Evolutionary conservation across 805 yeast species (phyloP).

Genomic region (Candida sakaeoensis): DNA sequence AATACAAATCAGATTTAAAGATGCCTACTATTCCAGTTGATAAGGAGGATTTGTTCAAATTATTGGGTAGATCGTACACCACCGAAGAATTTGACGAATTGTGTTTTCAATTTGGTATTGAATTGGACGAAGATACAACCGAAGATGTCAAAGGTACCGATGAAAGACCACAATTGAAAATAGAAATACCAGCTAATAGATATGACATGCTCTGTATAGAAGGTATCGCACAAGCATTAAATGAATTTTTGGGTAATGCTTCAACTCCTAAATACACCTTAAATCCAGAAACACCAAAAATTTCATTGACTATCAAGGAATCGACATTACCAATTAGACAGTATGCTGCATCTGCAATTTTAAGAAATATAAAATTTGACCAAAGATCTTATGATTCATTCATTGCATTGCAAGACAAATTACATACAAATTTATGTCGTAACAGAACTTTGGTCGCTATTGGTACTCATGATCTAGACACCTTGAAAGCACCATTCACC

Average conservation of each 20-base stretch:
- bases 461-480: conserved; percentile 95
- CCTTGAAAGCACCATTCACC: conserved; percentile 75
- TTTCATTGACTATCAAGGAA: conserved; percentile 66
- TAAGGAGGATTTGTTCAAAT: conserved; percentile 83
- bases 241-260: conserved; percentile 76
- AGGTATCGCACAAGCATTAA: conserved; percentile 94
- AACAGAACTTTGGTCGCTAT: conserved; percentile 96
- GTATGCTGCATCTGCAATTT: conserved; percentile 90
- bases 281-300: conserved; percentile 56
- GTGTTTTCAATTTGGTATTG: conserved; percentile 96
- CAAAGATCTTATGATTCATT: conserved; percentile 89
- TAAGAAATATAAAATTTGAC: conserved; percentile 78
- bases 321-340: conserved; percentile 79
- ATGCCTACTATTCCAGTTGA: conserved; percentile 99
- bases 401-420: conserved; percentile 92
- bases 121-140: conserved; percentile 95
- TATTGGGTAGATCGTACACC: conserved; percentile 59
- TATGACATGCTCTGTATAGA: conserved; percentile 97
- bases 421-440: conserved; percentile 94
- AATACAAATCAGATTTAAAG: no score
- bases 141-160: conserved; percentile 58
- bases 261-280: conserved; percentile 66
- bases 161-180: conserved; percentile 94
- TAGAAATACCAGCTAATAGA: conserved; percentile 97
- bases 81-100: conserved; percentile 94